Conservation (phyloP, 202 grass and related monocot genomes). For the Cymbopogon flexuosus region DNA sequence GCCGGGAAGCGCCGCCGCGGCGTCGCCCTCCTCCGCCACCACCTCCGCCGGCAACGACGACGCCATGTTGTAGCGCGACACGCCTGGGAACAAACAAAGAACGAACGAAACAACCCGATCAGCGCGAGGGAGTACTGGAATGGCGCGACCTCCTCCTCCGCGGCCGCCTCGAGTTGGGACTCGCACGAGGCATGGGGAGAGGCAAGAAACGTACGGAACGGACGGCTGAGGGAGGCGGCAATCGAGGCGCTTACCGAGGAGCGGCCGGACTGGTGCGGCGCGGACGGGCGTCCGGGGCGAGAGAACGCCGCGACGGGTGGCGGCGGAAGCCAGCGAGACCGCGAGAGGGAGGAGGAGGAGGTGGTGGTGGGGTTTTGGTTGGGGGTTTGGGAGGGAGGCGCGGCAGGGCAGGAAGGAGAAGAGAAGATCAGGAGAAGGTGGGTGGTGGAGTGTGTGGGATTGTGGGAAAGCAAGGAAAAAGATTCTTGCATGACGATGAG, state of each 20-base stretch:
- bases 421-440: neutral
- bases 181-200: no score
- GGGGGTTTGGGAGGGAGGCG: slow-evolving; percentile 18
- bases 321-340: neutral
- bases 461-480: neutral
- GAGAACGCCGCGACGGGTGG: neutral
- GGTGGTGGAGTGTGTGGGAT: neutral
- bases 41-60: neutral
- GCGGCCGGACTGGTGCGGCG: neutral
- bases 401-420: neutral
- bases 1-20: neutral
- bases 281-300: slow-evolving; percentile 13
- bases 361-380: neutral
- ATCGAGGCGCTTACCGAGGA: neutral
- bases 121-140: neutral
- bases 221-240: neutral
- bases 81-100: neutral
- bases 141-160: neutral
- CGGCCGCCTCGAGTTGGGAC: neutral
- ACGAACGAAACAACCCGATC: neutral
- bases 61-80: slow-evolving; percentile 12
- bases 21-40: neutral
- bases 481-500: neutral
- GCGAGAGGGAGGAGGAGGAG: neutral
- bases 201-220: no score